These are phyloP conservation scores for Erythrobasidium yunnanense DNA, from an alignment of 768 basidiomycete species.

Conservation along the genomic window DNA sequence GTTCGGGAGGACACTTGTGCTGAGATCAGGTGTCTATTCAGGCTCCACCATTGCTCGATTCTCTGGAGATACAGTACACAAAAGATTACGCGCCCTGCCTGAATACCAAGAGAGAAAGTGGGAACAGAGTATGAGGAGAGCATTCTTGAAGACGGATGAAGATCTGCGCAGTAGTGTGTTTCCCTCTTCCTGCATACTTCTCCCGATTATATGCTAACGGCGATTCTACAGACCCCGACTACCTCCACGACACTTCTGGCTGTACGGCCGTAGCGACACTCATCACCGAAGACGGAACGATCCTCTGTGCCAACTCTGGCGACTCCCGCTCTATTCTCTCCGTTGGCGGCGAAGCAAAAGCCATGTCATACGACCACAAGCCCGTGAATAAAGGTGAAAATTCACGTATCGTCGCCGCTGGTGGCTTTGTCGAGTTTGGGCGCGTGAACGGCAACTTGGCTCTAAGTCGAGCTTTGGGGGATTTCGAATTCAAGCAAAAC, in stretches of 20 bases:
- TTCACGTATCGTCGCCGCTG: conserved; percentile 72
- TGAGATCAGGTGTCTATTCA: conserved; percentile 38
- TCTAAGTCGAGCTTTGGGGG: conserved; percentile 83
- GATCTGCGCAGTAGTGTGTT: conserved; percentile 68
- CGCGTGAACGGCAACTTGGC: conserved; percentile 97
- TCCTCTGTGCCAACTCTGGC: conserved; percentile 71
- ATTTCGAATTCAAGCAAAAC: conserved; percentile 99
- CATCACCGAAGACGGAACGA: conserved; percentile 66
- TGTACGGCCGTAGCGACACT: conserved; percentile 88
- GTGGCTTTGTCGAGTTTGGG: conserved; percentile 91
- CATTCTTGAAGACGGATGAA: conserved; percentile 89
- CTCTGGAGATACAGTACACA: conserved; percentile 73
- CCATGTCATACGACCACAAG: conserved; percentile 90
- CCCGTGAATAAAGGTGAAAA: conserved; percentile 79
- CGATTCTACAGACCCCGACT: conserved; percentile 57
- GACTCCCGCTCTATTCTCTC: conserved; percentile 86
- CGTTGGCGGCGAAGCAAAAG: conserved; percentile 71
- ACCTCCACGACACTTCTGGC: conserved; percentile 82
- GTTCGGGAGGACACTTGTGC: too few species aligned
- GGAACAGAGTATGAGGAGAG: conserved; percentile 65
- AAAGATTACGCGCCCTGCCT: conserved; percentile 61
- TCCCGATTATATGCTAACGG: not conserved
- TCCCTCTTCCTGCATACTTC: not conserved
- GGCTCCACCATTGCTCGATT: conserved; percentile 75
- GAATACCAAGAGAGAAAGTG: conserved; percentile 61